Evolutionary conservation across 148 eudicot species (phyloP), one percentile per base, ranked within the genome.

Genomic region (Cornus kousa): DNA sequence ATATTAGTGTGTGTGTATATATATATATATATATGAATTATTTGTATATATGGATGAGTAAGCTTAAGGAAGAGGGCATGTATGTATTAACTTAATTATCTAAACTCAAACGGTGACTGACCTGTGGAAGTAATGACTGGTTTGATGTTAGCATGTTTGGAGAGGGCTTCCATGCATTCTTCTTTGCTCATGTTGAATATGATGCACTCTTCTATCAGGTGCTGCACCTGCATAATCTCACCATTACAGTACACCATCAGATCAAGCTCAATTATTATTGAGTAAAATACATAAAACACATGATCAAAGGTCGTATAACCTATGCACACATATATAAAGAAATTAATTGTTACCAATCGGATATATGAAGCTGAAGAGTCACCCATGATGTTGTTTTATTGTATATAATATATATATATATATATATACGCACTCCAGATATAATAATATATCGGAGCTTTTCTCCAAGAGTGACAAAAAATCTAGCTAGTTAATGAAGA

Each of bases 171-270:
- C 86, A 88, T 80, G 80, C 90, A 90, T 70, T 90, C 90, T 76
- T 88, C 87, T 80, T 74, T 90, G 80, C 87, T 86, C 94, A 88
- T 87, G 43, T 87, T 82, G 77, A 87, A 87, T 7, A 88, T 13
- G 24, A 90, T 76, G 82, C 94, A 90, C 82, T 88, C 86, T 85
- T 90, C 94, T 75, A 90, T 90, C n/a, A 90, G 79, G 81, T 85
- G 93, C 0, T 90, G 94, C 37, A 90, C 94, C 94, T 88, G 74
- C 64, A 19, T 23, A 67, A 73, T 53, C 22, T 62, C 24, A 62
- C 19, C 23, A n/a, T 2, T 20, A 35, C 5, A n/a, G 1, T 1
- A 0, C 66, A 62, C 2, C 66, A 62, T 17, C 66, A 62, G 7
- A 17, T 62, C 66, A 62, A 62, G 3, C 23, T n/a, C 12, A 48